Evolutionary conservation across 192 early-diverging fungal genomes (phyloP).

Genomic region (Rhizoclosmatium globosum): DNA sequence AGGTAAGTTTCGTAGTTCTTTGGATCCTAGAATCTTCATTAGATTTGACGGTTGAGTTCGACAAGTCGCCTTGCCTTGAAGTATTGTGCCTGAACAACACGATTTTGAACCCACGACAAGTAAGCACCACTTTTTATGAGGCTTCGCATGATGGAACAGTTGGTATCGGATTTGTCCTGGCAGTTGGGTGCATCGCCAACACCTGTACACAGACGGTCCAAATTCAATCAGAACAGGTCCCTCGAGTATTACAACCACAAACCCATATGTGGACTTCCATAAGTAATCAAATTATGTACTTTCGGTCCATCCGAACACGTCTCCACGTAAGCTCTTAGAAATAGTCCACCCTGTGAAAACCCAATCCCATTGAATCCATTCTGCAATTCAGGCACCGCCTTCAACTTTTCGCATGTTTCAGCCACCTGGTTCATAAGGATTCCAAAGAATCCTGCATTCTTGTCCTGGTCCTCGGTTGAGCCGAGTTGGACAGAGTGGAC

Average conservation of each 20-base stretch:
- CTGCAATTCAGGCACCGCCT: slow-evolving; percentile 63
- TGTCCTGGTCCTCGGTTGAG: slow-evolving; percentile 72
- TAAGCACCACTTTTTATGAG: slow-evolving; percentile 86
- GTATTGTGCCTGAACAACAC: slow-evolving; percentile 94
- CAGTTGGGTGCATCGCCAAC: slow-evolving; percentile 87
- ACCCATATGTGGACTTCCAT: slow-evolving; percentile 86
- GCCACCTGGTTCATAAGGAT: slow-evolving; percentile 81
- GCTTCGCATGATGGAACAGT: slow-evolving; percentile 78
- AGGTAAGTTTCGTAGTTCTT: slow-evolving; percentile 74
- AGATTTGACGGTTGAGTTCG: neutral
- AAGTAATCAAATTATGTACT: slow-evolving; percentile 82
- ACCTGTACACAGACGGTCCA: slow-evolving; percentile 14
- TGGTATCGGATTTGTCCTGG: slow-evolving; percentile 52
- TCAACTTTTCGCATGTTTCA: slow-evolving; percentile 75
- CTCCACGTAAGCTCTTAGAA: slow-evolving; percentile 82
- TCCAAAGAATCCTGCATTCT: slow-evolving; percentile 86
- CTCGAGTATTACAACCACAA: neutral
- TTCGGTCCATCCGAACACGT: slow-evolving; percentile 70
- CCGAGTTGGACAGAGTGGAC: slow-evolving; percentile 83
- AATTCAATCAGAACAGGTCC: neutral
- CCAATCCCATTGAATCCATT: slow-evolving; percentile 90
- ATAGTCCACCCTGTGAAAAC: slow-evolving; percentile 87
- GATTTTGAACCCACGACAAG: slow-evolving; percentile 80
- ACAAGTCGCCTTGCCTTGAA: slow-evolving; percentile 67
- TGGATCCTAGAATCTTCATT: slow-evolving; percentile 48